A percentile compares a stretch with the other conserved stretches of the same genome.
These are phyloP conservation scores for Pterocarpus santalinus DNA, from an alignment of 306 rosid genomes.

Conservation along the genomic window DNA sequence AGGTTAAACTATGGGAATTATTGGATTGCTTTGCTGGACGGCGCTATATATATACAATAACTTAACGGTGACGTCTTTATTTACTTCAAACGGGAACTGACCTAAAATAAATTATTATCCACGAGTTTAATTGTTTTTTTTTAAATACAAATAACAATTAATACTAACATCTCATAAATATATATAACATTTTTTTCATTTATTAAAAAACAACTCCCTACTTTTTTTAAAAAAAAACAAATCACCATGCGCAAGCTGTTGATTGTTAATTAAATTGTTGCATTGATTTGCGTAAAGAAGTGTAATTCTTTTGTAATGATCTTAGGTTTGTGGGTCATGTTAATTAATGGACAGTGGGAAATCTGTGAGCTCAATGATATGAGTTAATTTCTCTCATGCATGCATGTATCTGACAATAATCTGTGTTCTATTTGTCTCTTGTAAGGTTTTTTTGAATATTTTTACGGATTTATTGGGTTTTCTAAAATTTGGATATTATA, in stretches of 20 bases:
- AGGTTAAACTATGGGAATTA: not conserved
- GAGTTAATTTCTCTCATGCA: not conserved
- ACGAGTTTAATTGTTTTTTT: not conserved
- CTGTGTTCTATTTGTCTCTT: not conserved
- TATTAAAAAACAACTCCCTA: no score
- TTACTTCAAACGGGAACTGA: conserved; percentile 20
- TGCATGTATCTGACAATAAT: not conserved
- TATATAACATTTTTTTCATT: no score
- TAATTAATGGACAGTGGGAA: not conserved
- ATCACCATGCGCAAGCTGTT: not conserved
- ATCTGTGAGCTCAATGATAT: not conserved
- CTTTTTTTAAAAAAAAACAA: no score
- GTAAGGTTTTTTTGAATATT: no score
- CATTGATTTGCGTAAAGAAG: not conserved
- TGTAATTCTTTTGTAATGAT: not conserved
- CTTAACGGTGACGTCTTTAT: conserved; percentile 5
- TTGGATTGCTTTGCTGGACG: not conserved
- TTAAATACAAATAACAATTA: not conserved
- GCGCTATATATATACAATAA: not conserved
- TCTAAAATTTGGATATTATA: no score
- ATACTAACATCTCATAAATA: not conserved
- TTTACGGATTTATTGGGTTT: no score
- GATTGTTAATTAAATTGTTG: not conserved
- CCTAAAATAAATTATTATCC: conserved; percentile 12
- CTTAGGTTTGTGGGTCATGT: not conserved